Evolutionary conservation across 106 monocot genomes (phyloP).

Genomic region (Apostasia shenzhenica): DNA sequence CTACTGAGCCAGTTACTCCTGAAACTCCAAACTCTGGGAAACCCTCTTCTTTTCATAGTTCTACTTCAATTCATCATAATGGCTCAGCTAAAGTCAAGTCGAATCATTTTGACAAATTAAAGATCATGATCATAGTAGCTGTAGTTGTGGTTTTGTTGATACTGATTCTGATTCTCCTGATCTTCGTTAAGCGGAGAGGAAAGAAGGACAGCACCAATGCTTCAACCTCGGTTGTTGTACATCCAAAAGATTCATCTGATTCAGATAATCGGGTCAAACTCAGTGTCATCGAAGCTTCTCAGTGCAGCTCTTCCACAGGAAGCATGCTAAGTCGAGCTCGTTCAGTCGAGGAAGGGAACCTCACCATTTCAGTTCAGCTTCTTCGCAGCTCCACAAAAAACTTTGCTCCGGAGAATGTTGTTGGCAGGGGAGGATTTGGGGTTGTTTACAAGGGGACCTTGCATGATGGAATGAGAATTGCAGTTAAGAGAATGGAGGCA

Average conservation of each 20-base stretch:
- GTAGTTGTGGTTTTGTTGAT: constrained; percentile 12
- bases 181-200: constrained; percentile 11
- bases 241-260: constrained; percentile 36
- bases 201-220: constrained; percentile 5
- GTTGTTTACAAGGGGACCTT: constrained; percentile 53
- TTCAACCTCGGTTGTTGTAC: constrained; percentile 30
- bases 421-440: constrained; percentile 57
- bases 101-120: neutral
- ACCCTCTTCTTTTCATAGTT: neutral
- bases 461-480: constrained; percentile 47
- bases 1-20: neutral
- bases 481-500: constrained; percentile 58
- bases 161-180: constrained; percentile 8
- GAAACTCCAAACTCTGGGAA: neutral
- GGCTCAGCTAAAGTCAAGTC: neutral
- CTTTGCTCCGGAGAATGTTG: constrained; percentile 45
- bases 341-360: constrained; percentile 25
- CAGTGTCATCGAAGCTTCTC: constrained; percentile 15
- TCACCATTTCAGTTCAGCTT: constrained; percentile 22
- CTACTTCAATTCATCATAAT: neutral
- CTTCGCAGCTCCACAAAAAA: constrained; percentile 33
- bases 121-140: constrained; percentile 9
- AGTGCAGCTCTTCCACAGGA: constrained; percentile 8
- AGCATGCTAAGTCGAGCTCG: constrained; percentile 13
- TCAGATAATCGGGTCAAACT: constrained; percentile 33